Evolutionary conservation across 176 grass and related monocot genomes (phyloP).

Genomic region (Bromus sterilis): DNA sequence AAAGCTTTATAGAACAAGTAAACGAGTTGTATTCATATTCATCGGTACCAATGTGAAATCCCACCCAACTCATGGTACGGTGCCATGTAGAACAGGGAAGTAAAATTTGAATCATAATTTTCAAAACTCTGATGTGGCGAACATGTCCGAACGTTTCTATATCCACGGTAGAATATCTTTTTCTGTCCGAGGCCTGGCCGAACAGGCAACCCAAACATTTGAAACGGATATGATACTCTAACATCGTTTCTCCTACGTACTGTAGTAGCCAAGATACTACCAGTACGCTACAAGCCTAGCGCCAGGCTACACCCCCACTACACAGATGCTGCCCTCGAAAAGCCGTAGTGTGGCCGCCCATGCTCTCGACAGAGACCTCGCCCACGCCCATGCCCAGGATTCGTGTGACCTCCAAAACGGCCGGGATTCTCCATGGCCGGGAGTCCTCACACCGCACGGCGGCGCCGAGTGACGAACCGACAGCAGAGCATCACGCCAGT

Average conservation of each 20-base stretch:
- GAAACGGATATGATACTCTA: too few relatives aligned
- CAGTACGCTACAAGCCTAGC: neutral
- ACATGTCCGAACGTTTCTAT: too few relatives aligned
- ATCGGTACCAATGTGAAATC: too few relatives aligned
- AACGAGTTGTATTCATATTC: too few relatives aligned
- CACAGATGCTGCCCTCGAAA: neutral
- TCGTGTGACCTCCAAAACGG: neutral
- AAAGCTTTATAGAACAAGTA: too few relatives aligned
- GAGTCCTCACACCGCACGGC: neutral
- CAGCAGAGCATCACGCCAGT: neutral
- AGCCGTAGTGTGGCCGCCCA: neutral
- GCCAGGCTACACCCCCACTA: neutral
- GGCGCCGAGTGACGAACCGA: neutral
- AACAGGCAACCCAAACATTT: too few relatives aligned
- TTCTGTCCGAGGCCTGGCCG: too few relatives aligned
- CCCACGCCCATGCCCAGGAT: neutral
- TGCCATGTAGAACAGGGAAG: too few relatives aligned
- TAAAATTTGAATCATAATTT: too few relatives aligned
- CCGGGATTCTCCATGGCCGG: neutral
- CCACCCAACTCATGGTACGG: too few relatives aligned
- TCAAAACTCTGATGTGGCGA: too few relatives aligned
- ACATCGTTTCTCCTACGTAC: neutral
- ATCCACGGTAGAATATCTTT: too few relatives aligned
- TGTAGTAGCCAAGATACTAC: neutral
- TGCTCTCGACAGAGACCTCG: neutral